These are phyloP conservation scores for Coniferiporia sulphurascens DNA, from an alignment of 1,284 basidiomycete genomes.

Conservation along the genomic window DNA sequence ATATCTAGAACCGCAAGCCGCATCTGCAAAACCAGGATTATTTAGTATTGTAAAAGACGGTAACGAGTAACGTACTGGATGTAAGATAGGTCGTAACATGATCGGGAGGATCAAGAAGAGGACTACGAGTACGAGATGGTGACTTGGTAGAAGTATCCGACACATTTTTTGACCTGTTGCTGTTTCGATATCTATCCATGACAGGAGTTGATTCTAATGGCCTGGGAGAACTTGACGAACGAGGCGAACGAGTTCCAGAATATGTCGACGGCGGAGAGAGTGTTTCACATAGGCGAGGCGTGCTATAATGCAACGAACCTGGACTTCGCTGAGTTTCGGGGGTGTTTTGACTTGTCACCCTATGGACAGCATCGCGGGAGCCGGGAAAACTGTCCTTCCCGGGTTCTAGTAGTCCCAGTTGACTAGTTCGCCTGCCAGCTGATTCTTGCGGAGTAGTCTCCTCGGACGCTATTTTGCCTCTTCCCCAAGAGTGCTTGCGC, in stretches of 20 bases:
- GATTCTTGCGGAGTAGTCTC: background rate
- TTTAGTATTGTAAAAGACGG: background rate
- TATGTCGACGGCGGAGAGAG: background rate
- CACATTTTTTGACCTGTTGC: background rate
- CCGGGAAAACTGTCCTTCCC: conserved; percentile 64
- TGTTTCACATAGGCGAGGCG: background rate
- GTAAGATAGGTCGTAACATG: background rate
- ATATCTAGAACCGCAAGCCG: background rate
- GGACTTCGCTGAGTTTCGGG: conserved; percentile 13
- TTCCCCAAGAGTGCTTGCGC: conserved; percentile 15
- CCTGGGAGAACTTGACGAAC: background rate
- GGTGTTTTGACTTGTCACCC: conserved; percentile 45
- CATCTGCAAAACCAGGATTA: background rate
- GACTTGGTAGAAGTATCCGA: background rate
- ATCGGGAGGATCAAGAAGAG: background rate
- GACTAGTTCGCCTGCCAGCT: conserved; percentile 27
- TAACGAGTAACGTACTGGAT: background rate
- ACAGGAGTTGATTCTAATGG: background rate
- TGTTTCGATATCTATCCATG: background rate
- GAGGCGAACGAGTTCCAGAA: background rate
- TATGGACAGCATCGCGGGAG: conserved; percentile 61
- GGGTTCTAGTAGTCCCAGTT: conserved; percentile 46
- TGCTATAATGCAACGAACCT: conserved; percentile 2
- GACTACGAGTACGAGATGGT: background rate
- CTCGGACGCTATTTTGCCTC: conserved; percentile 1